phyloP scores from a whole-genome alignment of 805 yeast genomes.

The Pichia nanzhaoensis region DNA sequence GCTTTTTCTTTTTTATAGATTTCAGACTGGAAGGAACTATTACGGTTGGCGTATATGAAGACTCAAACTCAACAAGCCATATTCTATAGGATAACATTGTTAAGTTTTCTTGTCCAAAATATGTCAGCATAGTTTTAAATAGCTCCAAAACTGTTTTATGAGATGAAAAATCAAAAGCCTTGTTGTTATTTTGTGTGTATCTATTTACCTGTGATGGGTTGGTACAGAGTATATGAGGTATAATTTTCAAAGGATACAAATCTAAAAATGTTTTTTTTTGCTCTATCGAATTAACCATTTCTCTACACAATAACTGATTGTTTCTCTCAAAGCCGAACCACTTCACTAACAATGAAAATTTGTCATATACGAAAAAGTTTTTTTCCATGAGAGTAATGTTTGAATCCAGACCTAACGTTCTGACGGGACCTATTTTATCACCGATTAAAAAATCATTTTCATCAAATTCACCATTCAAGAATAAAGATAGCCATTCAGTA shows the following conservation, averaged over 20 bases:
- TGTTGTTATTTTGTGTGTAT: slow-evolving; percentile 27
- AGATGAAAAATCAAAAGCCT: slow-evolving; percentile 33
- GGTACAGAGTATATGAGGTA: slow-evolving; percentile 23
- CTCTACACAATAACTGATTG: slow-evolving; percentile 34
- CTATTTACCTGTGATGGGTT: slow-evolving; percentile 21
- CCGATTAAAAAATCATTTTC: slow-evolving; percentile 26
- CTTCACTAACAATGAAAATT: slow-evolving; percentile 38
- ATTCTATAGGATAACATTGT: slow-evolving; percentile 14
- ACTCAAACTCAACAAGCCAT: slow-evolving; percentile 22
- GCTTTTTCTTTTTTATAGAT: slow-evolving; percentile 13
- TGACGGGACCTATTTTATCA: slow-evolving; percentile 38
- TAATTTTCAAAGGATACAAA: slow-evolving; percentile 21
- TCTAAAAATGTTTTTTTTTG: slow-evolving; percentile 24
- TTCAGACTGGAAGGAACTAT: slow-evolving; percentile 16
- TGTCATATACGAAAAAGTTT: slow-evolving; percentile 36
- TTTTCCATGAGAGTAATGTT: slow-evolving; percentile 20
- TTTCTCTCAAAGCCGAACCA: slow-evolving; percentile 49
- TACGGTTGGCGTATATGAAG: slow-evolving; percentile 15
- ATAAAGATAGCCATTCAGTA: slow-evolving; percentile 35
- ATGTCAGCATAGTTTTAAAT: slow-evolving; percentile 7
- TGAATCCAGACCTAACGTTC: slow-evolving; percentile 41
- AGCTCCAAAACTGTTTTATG: slow-evolving; percentile 27
- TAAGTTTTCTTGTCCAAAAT: slow-evolving; percentile 17
- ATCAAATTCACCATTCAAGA: slow-evolving; percentile 30
- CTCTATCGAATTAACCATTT: slow-evolving; percentile 21